Evolutionary conservation across 371 early-diverging fungal genomes (phyloP), one percentile per base, ranked within the genome.

Genomic region (Mucor sp.): DNA sequence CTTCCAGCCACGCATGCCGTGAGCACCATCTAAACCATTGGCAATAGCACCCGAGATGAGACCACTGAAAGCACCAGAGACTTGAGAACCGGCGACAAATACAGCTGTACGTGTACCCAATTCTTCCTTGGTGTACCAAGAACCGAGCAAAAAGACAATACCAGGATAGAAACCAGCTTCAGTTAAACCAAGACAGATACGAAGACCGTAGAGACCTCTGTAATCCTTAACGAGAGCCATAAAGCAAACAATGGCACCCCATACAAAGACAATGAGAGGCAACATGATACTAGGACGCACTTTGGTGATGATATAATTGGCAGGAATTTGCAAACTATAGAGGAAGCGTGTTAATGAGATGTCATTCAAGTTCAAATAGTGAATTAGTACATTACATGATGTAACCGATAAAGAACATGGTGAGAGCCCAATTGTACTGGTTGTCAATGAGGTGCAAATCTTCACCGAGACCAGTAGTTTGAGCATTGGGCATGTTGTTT

Each of bases 81-180:
- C 43, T 53, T 86, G 79, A 35, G 86, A 75, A 17, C 87, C 87
- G 47, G 85, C 73, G 62, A 85, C 90, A 70, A 92, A 93, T 53
- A 89, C 63, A 14, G 89, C 89, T 3, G 89, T 85, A 58, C 94
- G 89, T 50, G 81, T 77, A n/a, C 91, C 90, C 39, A 87, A 81
- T 70, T 95, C 96, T 32, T 83, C 71, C n/a, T 87, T 83, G 21
- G 85, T 85, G 66, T 94, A 95, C 89, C 94, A 95, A 58, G 85
- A 83, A 23, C 93, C 89, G 35, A 93, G 78, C 70, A 90, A 85
- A 58, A 83, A 91, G 9, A 91, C 81, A 28, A 90, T 87, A 23
- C 92, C 93, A 12, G 93, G 94, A 43, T 90, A 89, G 61, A 93
- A 86, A 3, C 90, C 92, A 33, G 87, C 85, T 76, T 91, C 91